Base-by-base conservation (phyloP, 2,329 filamentous ascomycete genomes). In the Botryotinia calthae region DNA sequence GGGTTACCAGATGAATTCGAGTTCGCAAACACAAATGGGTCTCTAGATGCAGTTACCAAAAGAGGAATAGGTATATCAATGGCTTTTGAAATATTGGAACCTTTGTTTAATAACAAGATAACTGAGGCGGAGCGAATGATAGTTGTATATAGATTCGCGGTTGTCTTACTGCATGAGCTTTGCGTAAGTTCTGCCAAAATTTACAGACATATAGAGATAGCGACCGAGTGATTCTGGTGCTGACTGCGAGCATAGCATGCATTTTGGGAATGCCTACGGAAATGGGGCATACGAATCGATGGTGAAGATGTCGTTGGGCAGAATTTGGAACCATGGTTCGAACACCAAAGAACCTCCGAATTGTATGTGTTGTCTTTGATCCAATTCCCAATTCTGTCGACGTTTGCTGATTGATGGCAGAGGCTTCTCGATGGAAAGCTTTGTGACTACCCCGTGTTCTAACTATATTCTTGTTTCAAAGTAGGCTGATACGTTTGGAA, bases 351-450 rank as follows among this genome's bases (percentile, higher is more conserved):
- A 54, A 71, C 46, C 16, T 48, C 69, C 4, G 69, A 71, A 40
- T 18, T 71, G 46, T 71, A 42, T 31, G 69, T 48, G 20, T 16
- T 42, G 31, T 25, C 25, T 67, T 25, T 9, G n/a, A 14, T 20
- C 9, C 54, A 6, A 31, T 18, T 8, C n/a, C n/a, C 22, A 8
- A 18, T 31, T 20, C 28, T 56, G 18, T 31, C 22, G 6, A 71
- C 4, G 6, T 22, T 25, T 71, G 22, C 69, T 71, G 16, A 71
- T 40, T 51, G 7, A 4, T 6, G 3, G 31, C 25, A 71, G 69
- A 51, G 69, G 69, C 9, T 71, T 51, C 18, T 71, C 69, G 9
- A 71, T 71, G 69, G 69, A 71, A 44, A 71, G 54, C 22, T 63
- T 51, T 22, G 69, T 71, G 22, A 42, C 22, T 40, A 34, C 4